Conservation (phyloP, 1,139 yeast species). For the Hansenula anomala region DNA sequence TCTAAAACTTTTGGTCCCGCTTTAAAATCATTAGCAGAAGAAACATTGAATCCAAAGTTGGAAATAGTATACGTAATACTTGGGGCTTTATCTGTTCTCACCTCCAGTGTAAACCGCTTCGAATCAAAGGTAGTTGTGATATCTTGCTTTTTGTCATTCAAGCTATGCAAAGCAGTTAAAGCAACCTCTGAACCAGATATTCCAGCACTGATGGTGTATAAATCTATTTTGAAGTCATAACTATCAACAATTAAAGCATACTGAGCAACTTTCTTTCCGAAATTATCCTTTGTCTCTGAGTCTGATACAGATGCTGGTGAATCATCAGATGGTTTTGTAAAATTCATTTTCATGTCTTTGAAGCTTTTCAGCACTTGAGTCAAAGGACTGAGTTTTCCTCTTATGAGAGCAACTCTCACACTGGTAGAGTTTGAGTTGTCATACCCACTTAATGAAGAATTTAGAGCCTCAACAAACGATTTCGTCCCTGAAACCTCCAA, state of each 20-base stretch:
- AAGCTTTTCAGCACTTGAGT: neutral
- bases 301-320: too few relatives aligned
- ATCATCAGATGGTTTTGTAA: too few relatives aligned
- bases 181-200: neutral
- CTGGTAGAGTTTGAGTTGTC: neutral
- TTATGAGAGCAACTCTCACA: neutral
- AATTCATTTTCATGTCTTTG: neutral
- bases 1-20: conserved; percentile 8
- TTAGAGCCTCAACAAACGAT: neutral
- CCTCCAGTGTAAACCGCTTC: neutral
- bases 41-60: conserved; percentile 1
- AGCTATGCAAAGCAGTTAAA: neutral
- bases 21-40: neutral
- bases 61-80: conserved; percentile 7
- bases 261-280: too few relatives aligned
- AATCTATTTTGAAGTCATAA: too few relatives aligned
- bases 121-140: neutral
- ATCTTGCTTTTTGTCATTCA: neutral
- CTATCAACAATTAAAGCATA: too few relatives aligned
- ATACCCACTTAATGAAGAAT: neutral
- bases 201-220: neutral
- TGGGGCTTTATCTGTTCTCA: neutral
- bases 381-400: conserved; percentile 1
- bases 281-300: too few relatives aligned
- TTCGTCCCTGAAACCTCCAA: conserved; percentile 1